Evolutionary conservation across 305 asterid species (phyloP), one percentile per base, ranked within the genome.

Genomic region (Fraxinus ornus): DNA sequence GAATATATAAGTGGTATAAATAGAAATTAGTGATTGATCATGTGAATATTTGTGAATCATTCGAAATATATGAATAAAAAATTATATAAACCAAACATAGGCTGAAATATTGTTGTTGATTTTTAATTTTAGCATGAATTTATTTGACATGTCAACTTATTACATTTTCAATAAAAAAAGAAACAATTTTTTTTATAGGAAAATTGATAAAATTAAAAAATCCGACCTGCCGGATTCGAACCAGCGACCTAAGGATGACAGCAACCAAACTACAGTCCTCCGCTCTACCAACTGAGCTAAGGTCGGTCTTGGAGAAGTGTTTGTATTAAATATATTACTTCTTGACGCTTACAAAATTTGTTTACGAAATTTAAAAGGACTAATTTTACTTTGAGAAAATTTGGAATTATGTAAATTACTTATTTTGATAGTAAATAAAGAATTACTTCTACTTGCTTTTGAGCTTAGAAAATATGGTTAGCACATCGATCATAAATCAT

Each of bases 221-320:
- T 95, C 98, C 95, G 94, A 86, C 98, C 97, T 94, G 89, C 95
- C 95, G 94, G 97, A 95, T 88, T 93, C 93, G 95, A 92, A 93
- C 97, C 95, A 94, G 94, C 89, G 91, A 93, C 98, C 97, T 95
- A 92, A 94, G 92, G 97, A 95, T 93, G 21, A 3, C 93, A 60
- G 62, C 41, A 28, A 10, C 15, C 10, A 12, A 12, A 90, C 98
- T 96, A 92, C 97, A 96, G 97, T 96, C 98, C 92, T 92, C 99
- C 98, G 98, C 98, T 94, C 97, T 94, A 86, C 98, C 97, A 94
- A 96, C 98, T 93, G 99, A 96, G 99, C 98, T 94, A 92, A 93
- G 97, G 97, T 94, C 98, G 98, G 97, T 0, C 2, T 17, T 52
- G 62, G 0, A 17, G 5, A 4, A 17, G 0, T 1, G 8, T 1